These are phyloP conservation scores for Wallacemonas sp. DNA, from an alignment of 208 protist genomes.

Conservation along the genomic window DNA sequence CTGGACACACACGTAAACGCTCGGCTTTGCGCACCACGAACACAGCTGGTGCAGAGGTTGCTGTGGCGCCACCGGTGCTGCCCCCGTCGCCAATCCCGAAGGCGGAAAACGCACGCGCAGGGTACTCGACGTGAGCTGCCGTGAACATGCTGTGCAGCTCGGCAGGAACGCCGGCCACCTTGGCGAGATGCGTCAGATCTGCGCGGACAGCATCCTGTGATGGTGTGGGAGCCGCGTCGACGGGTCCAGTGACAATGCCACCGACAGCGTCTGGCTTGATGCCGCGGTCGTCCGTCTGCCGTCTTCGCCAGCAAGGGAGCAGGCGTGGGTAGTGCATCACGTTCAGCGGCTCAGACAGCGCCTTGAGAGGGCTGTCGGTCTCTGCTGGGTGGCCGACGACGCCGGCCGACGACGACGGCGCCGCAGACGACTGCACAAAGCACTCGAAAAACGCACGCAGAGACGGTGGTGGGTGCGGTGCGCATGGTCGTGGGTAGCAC, in stretches of 20 bases:
- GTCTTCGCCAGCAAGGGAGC: slow-evolving; percentile 15
- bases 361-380: not conserved
- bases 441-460: slow-evolving; percentile 58
- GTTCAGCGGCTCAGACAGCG: slow-evolving; percentile 59
- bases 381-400: not conserved
- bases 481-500: slow-evolving; percentile 28
- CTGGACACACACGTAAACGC: slow-evolving; percentile 40
- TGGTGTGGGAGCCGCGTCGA: not conserved
- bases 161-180: slow-evolving; percentile 1
- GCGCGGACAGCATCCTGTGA: not conserved
- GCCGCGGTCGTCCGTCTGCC: not conserved
- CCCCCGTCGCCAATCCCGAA: slow-evolving; percentile 6
- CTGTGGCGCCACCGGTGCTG: not conserved
- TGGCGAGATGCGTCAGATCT: not conserved
- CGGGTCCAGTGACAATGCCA: too few species aligned
- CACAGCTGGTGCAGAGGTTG: not conserved
- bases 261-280: not conserved
- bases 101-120: not conserved
- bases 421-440: slow-evolving; percentile 34
- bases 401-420: not conserved
- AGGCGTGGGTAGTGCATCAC: slow-evolving; percentile 72
- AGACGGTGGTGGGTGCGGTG: slow-evolving; percentile 26
- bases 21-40: slow-evolving; percentile 19
- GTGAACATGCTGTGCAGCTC: slow-evolving; percentile 7
- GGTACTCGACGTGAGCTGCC: not conserved